Evolutionary conservation across 306 rosid genomes (phyloP).

Genomic region (Glycine tomentella): DNA sequence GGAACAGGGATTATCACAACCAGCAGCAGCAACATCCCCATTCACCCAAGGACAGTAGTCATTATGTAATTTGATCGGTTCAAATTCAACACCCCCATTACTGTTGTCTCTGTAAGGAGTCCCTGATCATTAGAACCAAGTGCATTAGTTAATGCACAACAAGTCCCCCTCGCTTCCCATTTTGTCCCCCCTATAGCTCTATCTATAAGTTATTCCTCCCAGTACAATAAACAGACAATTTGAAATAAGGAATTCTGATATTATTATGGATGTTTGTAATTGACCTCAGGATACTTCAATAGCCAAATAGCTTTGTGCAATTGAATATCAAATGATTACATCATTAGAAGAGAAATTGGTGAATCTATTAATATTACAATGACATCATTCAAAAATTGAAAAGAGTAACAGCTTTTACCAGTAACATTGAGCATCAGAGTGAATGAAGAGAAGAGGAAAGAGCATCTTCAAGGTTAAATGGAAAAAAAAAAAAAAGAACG

Average conservation of each 20-base stretch:
- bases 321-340: constrained; percentile 31
- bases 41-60: constrained; percentile 99
- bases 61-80: constrained; percentile 87
- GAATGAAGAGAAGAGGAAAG: constrained; percentile 1
- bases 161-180: constrained; percentile 2
- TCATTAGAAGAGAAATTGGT: constrained; percentile 9
- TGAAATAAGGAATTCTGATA: constrained; percentile 4
- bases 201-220: constrained; percentile 13
- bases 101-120: constrained; percentile 82
- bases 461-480: constrained; percentile 32
- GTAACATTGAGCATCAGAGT: constrained; percentile 27
- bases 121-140: constrained; percentile 57
- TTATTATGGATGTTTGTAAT: constrained; percentile 30
- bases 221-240: constrained; percentile 30
- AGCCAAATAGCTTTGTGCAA: constrained; percentile 25
- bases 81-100: constrained; percentile 81
- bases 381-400: constrained; percentile 32
- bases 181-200: constrained; percentile 19
- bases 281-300: constrained; percentile 23
- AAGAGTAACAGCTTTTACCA: constrained; percentile 26
- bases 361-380: constrained; percentile 13
- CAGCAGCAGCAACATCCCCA: constrained; percentile 96
- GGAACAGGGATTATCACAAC: constrained; percentile 59
- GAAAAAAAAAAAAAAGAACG: constrained; percentile 11
- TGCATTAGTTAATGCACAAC: constrained; percentile 36